Evolutionary conservation across 495 filamentous ascomycete genomes (phyloP), one percentile per base, ranked within the genome.

Genomic region (Aspergillus ostianus): DNA sequence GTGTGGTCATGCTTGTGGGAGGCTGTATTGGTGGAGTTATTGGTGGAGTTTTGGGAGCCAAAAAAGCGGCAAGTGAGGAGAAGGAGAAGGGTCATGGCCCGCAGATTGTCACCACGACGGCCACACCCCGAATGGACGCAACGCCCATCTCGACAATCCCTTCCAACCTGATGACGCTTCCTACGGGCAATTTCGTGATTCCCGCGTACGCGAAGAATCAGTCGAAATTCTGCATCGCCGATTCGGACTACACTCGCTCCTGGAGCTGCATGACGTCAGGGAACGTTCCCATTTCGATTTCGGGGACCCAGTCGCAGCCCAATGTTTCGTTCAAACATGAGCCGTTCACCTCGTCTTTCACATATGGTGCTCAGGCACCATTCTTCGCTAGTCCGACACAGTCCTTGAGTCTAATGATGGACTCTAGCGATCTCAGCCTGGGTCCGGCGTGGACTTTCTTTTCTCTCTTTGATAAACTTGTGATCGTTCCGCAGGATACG

Each of bases 401-500:
- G 61, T 66, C 71, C 5, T 68, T 96, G 29, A 75, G 75, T 15
- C 75, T 91, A 23, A 88, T 91, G 50, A 77, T 76, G 51, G 91
- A 96, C 70, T 80, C 79, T 49, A 83, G 88, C 60, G 77, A 82
- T 32, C 69, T 78, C 19, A 68, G 70, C 36, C 76, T 85, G 57
- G 92, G 92, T 4, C 88, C 91, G 2, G 91, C 91, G 6, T 89
- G 85, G 71, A 90, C 87, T 63, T 90, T 92, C 64, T 78, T 83
- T 60, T 64, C 87, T 27, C 59, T 75, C 8, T 94, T 92, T 65
- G 83, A 93, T 75, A 97, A 97, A 70, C 72, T 91, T 17, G 87
- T 96, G n/a, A 82, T 97, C 30, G 63, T 96, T 2, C 82, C 78
- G 1, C 82, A 89, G 56, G 69, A 77, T 4, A 67, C 65, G 2